These are phyloP conservation scores for Blastomyces silverae DNA, from an alignment of 2,329 filamentous ascomycete species.

Conservation along the genomic window DNA sequence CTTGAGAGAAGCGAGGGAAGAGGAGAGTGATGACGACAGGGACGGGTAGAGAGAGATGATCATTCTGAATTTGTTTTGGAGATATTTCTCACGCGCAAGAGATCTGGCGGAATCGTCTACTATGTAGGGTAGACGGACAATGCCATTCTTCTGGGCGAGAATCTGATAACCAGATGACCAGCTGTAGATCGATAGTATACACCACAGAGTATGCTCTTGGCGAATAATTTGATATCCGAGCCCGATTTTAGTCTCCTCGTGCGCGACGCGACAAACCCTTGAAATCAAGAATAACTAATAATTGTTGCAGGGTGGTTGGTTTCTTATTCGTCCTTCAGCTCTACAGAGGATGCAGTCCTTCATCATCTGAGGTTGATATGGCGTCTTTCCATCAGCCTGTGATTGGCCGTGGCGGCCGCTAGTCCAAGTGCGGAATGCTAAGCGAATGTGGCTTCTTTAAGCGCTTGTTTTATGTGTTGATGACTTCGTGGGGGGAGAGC, in stretches of 20 bases:
- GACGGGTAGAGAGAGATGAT: not conserved
- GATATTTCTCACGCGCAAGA: not conserved
- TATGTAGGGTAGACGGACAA: not conserved
- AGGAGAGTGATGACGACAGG: not conserved
- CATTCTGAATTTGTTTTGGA: not conserved
- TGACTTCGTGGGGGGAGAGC: not conserved
- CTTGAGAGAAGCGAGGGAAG: not conserved
- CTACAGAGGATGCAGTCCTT: not conserved
- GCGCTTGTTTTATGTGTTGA: not conserved
- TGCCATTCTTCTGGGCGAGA: not conserved
- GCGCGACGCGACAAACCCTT: not conserved
- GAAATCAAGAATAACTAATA: not conserved
- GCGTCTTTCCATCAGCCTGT: constrained; percentile 10
- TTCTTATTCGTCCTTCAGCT: not conserved
- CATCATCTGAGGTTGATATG: constrained; percentile 13
- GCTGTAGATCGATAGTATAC: not conserved
- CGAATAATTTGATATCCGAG: not conserved
- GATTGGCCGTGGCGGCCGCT: constrained; percentile 9
- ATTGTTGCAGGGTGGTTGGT: not conserved
- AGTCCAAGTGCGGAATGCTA: constrained; percentile 2
- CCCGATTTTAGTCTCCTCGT: not conserved
- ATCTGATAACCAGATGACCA: not conserved
- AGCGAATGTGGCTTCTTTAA: constrained; percentile 1
- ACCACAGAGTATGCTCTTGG: not conserved
- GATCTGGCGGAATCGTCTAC: not conserved